Conservation (phyloP, 305 asterid genomes). For the Fraxinus sp. region DNA sequence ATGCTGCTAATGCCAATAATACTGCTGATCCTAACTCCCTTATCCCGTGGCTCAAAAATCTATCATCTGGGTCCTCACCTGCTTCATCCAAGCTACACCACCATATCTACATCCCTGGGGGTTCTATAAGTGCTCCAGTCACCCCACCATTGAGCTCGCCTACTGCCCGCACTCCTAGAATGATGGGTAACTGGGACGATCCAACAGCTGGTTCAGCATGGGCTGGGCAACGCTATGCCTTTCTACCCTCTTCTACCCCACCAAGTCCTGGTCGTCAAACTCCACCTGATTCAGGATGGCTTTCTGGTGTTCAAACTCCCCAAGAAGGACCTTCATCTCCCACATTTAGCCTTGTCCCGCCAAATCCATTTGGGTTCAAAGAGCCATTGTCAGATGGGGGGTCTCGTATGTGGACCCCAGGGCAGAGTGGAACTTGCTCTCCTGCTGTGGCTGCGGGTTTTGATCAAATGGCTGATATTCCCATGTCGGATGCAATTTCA, state of each 20-base stretch:
- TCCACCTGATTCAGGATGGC: slow-evolving; percentile 94
- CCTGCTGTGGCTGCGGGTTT: slow-evolving; percentile 71
- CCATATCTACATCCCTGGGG: slow-evolving; percentile 76
- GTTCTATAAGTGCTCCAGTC: slow-evolving; percentile 95
- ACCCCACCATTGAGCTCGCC: slow-evolving; percentile 98
- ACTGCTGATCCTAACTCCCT: slow-evolving; percentile 77
- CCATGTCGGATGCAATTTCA: slow-evolving; percentile 81
- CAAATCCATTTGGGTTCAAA: slow-evolving; percentile 70
- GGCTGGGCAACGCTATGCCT: slow-evolving; percentile 65
- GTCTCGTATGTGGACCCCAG: slow-evolving; percentile 96
- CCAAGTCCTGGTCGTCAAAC: slow-evolving; percentile 84
- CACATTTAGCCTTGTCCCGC: slow-evolving; percentile 79
- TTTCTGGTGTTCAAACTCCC: slow-evolving; percentile 94
- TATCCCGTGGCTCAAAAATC: slow-evolving; percentile 91
- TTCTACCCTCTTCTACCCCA: slow-evolving; percentile 76
- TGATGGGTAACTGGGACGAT: slow-evolving; percentile 71
- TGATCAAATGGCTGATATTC: slow-evolving; percentile 80
- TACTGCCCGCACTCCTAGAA: slow-evolving; percentile 76
- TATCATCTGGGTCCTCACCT: slow-evolving; percentile 73
- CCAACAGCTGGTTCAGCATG: slow-evolving; percentile 55
- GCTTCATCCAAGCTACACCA: slow-evolving; percentile 57
- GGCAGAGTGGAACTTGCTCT: slow-evolving; percentile 95
- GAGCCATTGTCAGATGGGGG: slow-evolving; percentile 88
- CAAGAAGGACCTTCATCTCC: slow-evolving; percentile 87
- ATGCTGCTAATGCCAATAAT: slow-evolving; percentile 45